These are phyloP conservation scores for Torulaspora quercuum DNA, from an alignment of 805 yeast species.

Conservation along the genomic window DNA sequence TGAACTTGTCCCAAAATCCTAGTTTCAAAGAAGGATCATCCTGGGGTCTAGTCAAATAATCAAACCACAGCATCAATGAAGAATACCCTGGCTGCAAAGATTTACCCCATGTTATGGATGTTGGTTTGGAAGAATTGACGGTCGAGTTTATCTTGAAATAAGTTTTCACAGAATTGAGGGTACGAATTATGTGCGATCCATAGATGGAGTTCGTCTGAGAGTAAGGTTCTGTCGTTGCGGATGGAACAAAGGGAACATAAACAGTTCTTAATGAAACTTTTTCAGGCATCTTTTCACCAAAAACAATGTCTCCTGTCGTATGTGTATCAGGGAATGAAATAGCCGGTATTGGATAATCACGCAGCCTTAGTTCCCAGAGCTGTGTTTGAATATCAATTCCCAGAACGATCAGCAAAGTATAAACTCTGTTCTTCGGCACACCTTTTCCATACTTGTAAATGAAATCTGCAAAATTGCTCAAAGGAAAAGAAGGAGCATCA, in stretches of 20 bases:
- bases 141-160: constrained; percentile 47
- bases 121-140: constrained; percentile 46
- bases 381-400: constrained; percentile 45
- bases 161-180: constrained; percentile 60
- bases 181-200: constrained; percentile 56
- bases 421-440: constrained; percentile 50
- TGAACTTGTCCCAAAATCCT: constrained; percentile 71
- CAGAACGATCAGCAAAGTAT: constrained; percentile 54
- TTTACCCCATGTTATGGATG: constrained; percentile 61
- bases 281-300: constrained; percentile 53
- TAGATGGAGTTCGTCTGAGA: constrained; percentile 47
- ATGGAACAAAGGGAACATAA: constrained; percentile 58
- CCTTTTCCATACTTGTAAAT: constrained; percentile 44
- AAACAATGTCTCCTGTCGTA: constrained; percentile 48
- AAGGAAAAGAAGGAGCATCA: constrained; percentile 34
- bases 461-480: constrained; percentile 34
- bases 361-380: constrained; percentile 43
- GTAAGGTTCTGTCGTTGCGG: constrained; percentile 37
- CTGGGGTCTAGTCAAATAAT: constrained; percentile 66
- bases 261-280: constrained; percentile 46
- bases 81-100: constrained; percentile 58
- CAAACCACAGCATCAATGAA: constrained; percentile 62
- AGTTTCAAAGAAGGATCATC: constrained; percentile 58
- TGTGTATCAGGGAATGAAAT: constrained; percentile 44
- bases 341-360: constrained; percentile 58